A percentile compares a stretch with the other conserved stretches of the same genome.
These are phyloP conservation scores for Phalaenopsis aphrodite DNA, from an alignment of 106 monocot genomes.

Conservation along the genomic window DNA sequence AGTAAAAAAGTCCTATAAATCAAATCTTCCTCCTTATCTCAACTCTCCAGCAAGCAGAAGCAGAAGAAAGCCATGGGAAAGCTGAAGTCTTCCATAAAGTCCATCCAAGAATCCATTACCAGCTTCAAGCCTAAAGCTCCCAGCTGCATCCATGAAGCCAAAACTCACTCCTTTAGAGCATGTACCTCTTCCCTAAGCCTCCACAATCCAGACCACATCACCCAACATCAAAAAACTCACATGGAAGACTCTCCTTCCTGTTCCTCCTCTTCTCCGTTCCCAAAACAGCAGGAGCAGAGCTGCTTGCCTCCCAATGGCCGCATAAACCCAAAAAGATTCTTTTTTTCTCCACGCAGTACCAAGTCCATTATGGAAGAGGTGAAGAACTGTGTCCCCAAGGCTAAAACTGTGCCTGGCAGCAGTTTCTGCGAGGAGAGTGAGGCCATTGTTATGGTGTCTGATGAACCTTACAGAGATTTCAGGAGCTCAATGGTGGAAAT, in stretches of 20 bases:
- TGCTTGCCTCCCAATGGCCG: neutral
- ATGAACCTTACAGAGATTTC: slow-evolving; percentile 52
- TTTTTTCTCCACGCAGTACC: neutral
- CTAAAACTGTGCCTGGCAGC: too few relatives aligned
- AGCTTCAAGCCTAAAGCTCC: neutral
- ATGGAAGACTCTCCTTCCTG: neutral
- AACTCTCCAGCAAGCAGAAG: too few relatives aligned
- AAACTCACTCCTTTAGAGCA: neutral
- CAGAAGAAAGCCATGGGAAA: neutral
- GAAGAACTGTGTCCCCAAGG: neutral
- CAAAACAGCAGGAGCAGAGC: neutral
- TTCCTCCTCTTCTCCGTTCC: neutral
- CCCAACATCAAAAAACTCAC: too few relatives aligned
- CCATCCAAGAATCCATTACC: neutral
- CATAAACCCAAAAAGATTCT: neutral
- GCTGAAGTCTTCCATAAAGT: neutral
- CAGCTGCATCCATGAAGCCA: neutral
- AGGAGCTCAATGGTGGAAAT: slow-evolving; percentile 60
- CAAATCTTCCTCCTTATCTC: too few relatives aligned
- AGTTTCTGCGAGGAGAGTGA: slow-evolving; percentile 19
- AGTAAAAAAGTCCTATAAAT: neutral
- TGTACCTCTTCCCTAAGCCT: slow-evolving; percentile 11
- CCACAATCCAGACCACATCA: neutral
- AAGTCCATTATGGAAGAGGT: neutral
- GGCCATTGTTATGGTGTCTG: slow-evolving; percentile 23